These are phyloP conservation scores for Calonectria pteridis DNA, from an alignment of 2,329 filamentous ascomycete genomes.

Conservation along the genomic window DNA sequence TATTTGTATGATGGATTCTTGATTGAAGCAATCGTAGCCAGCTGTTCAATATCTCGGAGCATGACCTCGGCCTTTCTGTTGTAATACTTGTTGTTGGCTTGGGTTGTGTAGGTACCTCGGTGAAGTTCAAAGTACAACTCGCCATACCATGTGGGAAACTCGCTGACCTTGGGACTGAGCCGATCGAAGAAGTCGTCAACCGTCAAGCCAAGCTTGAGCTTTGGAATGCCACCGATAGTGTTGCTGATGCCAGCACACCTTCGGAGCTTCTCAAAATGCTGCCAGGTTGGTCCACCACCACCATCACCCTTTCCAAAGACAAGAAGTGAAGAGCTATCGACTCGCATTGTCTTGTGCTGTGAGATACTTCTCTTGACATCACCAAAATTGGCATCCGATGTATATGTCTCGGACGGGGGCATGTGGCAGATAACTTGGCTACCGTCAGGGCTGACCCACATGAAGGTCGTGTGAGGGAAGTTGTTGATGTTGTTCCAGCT, in stretches of 20 bases:
- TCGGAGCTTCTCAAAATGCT: conserved; percentile 94
- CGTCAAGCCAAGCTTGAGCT: conserved; percentile 87
- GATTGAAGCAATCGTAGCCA: conserved; percentile 88
- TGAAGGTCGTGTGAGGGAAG: conserved; percentile 98
- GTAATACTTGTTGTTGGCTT: conserved; percentile 96
- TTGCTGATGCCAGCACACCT: conserved; percentile 93
- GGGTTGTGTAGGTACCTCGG: conserved; percentile 96
- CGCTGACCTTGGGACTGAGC: conserved; percentile 81
- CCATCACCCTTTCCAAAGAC: conserved; percentile 98
- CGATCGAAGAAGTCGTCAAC: conserved; percentile 95
- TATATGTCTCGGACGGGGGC: conserved; percentile 96
- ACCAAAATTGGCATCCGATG: conserved; percentile 92
- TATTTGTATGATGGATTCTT: conserved; percentile 83
- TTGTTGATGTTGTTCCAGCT: conserved; percentile 99
- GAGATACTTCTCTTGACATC: conserved; percentile 91
- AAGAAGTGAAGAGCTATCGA: conserved; percentile 89
- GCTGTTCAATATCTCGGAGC: conserved; percentile 87
- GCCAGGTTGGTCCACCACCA: conserved; percentile 93
- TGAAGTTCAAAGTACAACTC: conserved; percentile 99
- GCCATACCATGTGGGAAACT: conserved; percentile 96
- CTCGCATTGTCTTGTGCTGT: conserved; percentile 95
- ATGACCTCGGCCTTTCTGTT: conserved; percentile 89
- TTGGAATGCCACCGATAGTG: conserved; percentile 81
- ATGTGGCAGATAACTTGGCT: conserved; percentile 98
- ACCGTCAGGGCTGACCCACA: conserved; percentile 96